Evolutionary conservation across 768 basidiomycete genomes (phyloP).

Genomic region (Kwoniella heveanensis): DNA sequence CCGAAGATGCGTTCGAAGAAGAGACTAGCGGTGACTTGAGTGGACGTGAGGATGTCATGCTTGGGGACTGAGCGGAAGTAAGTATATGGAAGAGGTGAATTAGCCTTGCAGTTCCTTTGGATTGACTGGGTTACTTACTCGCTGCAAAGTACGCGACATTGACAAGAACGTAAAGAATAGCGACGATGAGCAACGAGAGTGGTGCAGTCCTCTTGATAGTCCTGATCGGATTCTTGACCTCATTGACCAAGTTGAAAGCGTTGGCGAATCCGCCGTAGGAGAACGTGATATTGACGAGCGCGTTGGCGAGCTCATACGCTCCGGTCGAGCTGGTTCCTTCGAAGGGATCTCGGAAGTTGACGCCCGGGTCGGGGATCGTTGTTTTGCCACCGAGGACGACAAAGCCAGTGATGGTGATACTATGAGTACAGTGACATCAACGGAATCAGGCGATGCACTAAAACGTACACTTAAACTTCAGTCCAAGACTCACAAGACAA

Average conservation of each 20-base stretch:
- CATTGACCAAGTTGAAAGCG: constrained; percentile 30
- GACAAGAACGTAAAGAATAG: constrained; percentile 32
- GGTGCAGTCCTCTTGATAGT: constrained; percentile 31
- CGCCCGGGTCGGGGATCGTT: constrained; percentile 23
- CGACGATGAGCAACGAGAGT: constrained; percentile 28
- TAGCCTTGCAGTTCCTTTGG: too few species aligned
- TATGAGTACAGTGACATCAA: background rate
- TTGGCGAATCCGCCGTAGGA: constrained; percentile 40
- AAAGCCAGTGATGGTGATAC: constrained; percentile 29
- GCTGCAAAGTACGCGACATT: constrained; percentile 40
- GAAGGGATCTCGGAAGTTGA: constrained; percentile 43
- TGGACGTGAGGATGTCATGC: constrained; percentile 14
- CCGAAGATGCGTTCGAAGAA: constrained; percentile 38
- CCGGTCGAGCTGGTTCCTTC: constrained; percentile 25
- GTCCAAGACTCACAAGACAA: constrained; percentile 22
- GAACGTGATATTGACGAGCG: constrained; percentile 37
- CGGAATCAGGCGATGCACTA: too few species aligned
- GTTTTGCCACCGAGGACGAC: constrained; percentile 35
- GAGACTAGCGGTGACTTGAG: constrained; percentile 23
- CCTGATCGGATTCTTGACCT: constrained; percentile 31
- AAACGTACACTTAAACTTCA: too few species aligned
- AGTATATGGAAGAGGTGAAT: too few species aligned
- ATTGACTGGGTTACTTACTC: constrained; percentile 14
- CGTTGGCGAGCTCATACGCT: constrained; percentile 27
- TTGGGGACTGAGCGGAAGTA: constrained; percentile 20